Percentiles rank a stretch among this genome's conserved stretches.
phyloP scores from a whole-genome alignment of 179 eudicot genomes.

The Gypsophila paniculata region DNA sequence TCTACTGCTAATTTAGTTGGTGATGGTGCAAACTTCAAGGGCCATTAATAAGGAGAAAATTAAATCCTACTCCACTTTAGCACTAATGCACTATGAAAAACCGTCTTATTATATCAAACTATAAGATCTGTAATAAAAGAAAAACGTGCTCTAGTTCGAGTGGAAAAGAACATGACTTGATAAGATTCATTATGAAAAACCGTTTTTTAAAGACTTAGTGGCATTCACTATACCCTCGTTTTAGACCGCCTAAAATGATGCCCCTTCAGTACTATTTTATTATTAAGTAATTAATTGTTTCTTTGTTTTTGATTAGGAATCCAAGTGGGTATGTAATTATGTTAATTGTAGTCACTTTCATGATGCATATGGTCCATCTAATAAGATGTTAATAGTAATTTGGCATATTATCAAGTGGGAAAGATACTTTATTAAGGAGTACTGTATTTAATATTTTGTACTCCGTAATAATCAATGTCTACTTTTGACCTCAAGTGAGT shows the following conservation, averaged over 20 bases:
- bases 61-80: neutral
- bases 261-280: neutral
- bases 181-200: too few species aligned
- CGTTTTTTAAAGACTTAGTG: too few species aligned
- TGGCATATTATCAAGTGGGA: slow-evolving; percentile 9
- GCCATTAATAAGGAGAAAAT: neutral
- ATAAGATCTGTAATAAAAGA: too few species aligned
- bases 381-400: slow-evolving; percentile 3
- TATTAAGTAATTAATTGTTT: neutral
- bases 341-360: slow-evolving; percentile 15
- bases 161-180: too few species aligned
- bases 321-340: neutral
- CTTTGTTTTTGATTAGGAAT: neutral
- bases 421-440: slow-evolving; percentile 1
- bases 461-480: neutral
- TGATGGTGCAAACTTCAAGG: slow-evolving; percentile 7
- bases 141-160: too few species aligned
- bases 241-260: slow-evolving; percentile 11
- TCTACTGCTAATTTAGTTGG: slow-evolving; percentile 9
- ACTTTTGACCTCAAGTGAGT: slow-evolving; percentile 4
- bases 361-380: neutral
- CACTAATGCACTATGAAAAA: too few species aligned
- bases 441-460: neutral
- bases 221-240: neutral
- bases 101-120: too few species aligned